These are phyloP conservation scores for Hemisphaericaspora xylanilytica DNA, from an alignment of 1,139 yeast species.

Conservation along the genomic window DNA sequence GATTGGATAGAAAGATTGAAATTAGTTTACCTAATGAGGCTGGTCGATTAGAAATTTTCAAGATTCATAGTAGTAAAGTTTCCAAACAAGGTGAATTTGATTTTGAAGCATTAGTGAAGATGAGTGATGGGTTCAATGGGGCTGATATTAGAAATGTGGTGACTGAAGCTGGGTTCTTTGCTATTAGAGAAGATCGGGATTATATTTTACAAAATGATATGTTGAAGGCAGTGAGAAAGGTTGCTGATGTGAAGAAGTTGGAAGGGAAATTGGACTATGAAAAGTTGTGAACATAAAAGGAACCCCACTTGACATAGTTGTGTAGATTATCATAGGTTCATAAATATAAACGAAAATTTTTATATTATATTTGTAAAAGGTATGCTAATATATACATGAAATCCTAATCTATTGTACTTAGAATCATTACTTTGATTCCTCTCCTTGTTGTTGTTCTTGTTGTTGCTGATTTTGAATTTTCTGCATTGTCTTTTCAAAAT, in stretches of 20 bases:
- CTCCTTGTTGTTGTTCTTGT: background rate
- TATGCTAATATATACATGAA: background rate
- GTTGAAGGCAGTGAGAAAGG: slow-evolving; percentile 98
- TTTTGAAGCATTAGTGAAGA: slow-evolving; percentile 93
- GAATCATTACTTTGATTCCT: background rate
- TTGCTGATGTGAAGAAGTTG: slow-evolving; percentile 92
- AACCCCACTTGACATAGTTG: background rate
- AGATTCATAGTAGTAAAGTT: slow-evolving; percentile 86
- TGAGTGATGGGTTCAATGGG: slow-evolving; percentile 99
- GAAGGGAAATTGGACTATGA: slow-evolving; percentile 96
- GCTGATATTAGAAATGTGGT: slow-evolving; percentile 97
- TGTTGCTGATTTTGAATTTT: slow-evolving; percentile 4
- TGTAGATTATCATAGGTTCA: background rate
- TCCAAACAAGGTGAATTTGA: slow-evolving; percentile 94
- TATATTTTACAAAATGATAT: slow-evolving; percentile 89
- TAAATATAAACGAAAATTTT: no score
- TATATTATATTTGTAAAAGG: no score
- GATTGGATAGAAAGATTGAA: slow-evolving; percentile 96
- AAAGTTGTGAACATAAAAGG: slow-evolving; percentile 75
- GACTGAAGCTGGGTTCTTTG: slow-evolving; percentile 99
- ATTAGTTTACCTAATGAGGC: slow-evolving; percentile 96
- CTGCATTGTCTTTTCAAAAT: slow-evolving; percentile 28
- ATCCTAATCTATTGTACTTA: background rate
- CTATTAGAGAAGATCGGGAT: slow-evolving; percentile 96
- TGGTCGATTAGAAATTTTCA: slow-evolving; percentile 91